Conservation (phyloP, 1,284 basidiomycete species). For the Fistulinella cinereoalba region DNA sequence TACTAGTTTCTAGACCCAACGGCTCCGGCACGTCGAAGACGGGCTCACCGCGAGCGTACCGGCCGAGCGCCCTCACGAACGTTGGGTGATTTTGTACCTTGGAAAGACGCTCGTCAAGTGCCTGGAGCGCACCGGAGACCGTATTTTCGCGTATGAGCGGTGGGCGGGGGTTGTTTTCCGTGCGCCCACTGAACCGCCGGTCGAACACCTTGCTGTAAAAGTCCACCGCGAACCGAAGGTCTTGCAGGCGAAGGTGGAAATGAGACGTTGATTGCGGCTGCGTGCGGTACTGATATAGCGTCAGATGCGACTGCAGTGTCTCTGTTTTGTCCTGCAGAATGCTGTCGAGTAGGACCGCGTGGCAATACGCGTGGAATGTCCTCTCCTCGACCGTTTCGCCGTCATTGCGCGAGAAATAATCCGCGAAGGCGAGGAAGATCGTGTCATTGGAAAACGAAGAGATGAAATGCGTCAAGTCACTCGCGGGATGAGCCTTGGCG, state of each 20-base stretch:
- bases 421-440: constrained; percentile 72
- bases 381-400: constrained; percentile 56
- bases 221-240: constrained; percentile 65
- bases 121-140: constrained; percentile 58
- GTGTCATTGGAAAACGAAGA: constrained; percentile 80
- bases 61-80: constrained; percentile 47
- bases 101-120: constrained; percentile 56
- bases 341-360: constrained; percentile 81
- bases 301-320: constrained; percentile 71
- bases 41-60: constrained; percentile 51
- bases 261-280: constrained; percentile 54
- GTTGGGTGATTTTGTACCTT: constrained; percentile 39
- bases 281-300: constrained; percentile 62
- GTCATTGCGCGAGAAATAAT: constrained; percentile 64
- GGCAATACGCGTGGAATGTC: constrained; percentile 69
- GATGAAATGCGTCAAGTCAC: constrained; percentile 80
- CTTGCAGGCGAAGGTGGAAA: constrained; percentile 65
- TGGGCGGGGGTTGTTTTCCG: constrained; percentile 60
- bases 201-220: constrained; percentile 75
- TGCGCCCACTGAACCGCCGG: constrained; percentile 61
- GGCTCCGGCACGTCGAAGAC: constrained; percentile 26
- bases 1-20: neutral
- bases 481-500: constrained; percentile 60
- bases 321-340: constrained; percentile 86
- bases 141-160: constrained; percentile 69